Percentiles rank a stretch among this genome's conserved stretches.
Evolutionary conservation across 1,284 basidiomycete genomes (phyloP).

Genomic region (Fomitopsis schrenkii): DNA sequence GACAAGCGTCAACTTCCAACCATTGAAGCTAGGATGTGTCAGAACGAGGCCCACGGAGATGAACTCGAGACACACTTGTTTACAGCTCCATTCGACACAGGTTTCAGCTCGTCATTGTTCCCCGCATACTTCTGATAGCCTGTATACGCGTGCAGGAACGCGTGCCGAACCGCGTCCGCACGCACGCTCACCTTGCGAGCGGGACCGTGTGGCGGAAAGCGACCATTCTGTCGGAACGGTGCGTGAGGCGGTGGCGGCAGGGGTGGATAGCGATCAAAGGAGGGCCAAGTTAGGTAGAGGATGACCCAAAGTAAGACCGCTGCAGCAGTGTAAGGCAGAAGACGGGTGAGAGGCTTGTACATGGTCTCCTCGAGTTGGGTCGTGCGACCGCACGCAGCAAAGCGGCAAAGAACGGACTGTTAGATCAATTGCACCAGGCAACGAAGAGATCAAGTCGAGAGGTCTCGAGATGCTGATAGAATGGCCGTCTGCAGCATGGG

Average conservation of each 20-base stretch:
- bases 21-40: slow-evolving; percentile 46
- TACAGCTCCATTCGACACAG: slow-evolving; percentile 40
- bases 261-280: not conserved
- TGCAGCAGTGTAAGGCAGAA: slow-evolving; percentile 6
- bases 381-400: no score
- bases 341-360: slow-evolving; percentile 2
- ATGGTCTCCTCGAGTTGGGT: not conserved
- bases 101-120: slow-evolving; percentile 56
- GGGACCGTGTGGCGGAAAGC: slow-evolving; percentile 3
- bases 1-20: slow-evolving; percentile 77
- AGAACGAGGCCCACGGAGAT: not conserved
- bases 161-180: slow-evolving; percentile 50
- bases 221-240: not conserved
- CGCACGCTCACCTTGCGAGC: slow-evolving; percentile 40
- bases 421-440: no score
- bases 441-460: no score
- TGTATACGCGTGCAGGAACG: slow-evolving; percentile 60
- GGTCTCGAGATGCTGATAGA: no score
- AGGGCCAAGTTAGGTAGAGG: slow-evolving; percentile 6
- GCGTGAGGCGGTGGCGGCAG: not conserved
- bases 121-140: slow-evolving; percentile 56
- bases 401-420: no score
- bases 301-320: slow-evolving; percentile 9
- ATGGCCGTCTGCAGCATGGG: no score
- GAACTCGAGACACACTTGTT: slow-evolving; percentile 44